These are phyloP conservation scores for Barbarea vulgaris DNA, from an alignment of 345 rosid species.

Conservation along the genomic window DNA sequence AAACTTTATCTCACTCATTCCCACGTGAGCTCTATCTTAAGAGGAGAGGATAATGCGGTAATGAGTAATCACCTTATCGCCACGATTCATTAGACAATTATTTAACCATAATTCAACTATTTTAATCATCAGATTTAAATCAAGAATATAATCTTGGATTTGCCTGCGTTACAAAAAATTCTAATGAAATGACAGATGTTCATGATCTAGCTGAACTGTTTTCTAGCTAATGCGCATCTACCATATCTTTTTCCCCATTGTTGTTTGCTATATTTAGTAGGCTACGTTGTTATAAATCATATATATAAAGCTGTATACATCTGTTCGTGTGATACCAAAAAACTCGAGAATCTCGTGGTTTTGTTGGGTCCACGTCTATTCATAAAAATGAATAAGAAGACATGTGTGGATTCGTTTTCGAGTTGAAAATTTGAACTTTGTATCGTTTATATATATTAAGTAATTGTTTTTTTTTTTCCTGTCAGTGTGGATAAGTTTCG, in stretches of 20 bases:
- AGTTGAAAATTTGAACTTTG: background rate
- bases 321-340: background rate
- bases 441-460: background rate
- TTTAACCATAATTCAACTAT: too few relatives aligned
- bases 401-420: background rate
- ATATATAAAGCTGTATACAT: background rate
- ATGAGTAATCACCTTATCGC: conserved; percentile 1
- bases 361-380: background rate
- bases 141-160: conserved; percentile 13
- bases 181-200: background rate
- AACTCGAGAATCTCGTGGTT: conserved; percentile 27
- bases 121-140: conserved; percentile 3
- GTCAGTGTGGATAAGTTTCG: conserved; percentile 3
- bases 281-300: background rate
- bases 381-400: background rate
- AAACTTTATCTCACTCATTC: background rate
- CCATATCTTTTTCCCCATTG: background rate
- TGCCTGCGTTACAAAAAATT: background rate
- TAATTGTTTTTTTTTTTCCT: background rate
- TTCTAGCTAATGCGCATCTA: conserved; percentile 3
- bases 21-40: background rate
- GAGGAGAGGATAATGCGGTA: conserved; percentile 5
- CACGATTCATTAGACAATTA: too few relatives aligned
- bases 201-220: conserved; percentile 32
- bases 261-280: conserved; percentile 18